Conservation (phyloP, 805 yeast species). For the Limtongozyma cylindracea region DNA sequence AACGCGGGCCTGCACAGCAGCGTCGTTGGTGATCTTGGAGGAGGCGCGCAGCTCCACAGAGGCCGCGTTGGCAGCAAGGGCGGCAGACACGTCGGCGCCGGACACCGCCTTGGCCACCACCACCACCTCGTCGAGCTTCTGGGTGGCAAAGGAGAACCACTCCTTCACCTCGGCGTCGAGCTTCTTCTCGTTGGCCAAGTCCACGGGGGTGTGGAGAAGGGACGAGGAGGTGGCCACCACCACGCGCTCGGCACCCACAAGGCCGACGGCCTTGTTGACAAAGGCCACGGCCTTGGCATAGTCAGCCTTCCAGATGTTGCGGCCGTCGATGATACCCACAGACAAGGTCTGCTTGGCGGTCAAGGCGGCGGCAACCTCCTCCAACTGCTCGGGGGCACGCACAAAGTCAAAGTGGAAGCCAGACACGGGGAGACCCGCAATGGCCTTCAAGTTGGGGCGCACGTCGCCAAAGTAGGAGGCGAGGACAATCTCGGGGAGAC, state of each 20-base stretch:
- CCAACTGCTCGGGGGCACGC: conserved; percentile 91
- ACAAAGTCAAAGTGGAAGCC: conserved; percentile 94
- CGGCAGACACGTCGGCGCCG: conserved; percentile 56
- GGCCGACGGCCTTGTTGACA: conserved; percentile 61
- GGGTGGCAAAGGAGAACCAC: conserved; percentile 97
- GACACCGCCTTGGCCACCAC: conserved; percentile 69
- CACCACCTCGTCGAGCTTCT: conserved; percentile 83
- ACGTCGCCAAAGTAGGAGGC: conserved; percentile 97
- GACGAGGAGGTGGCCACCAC: conserved; percentile 91
- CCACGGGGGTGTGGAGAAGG: conserved; percentile 95
- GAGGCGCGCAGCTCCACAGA: conserved; percentile 67
- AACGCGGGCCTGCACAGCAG: conserved; percentile 73
- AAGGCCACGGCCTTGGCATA: conserved; percentile 64
- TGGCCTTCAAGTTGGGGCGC: conserved; percentile 81
- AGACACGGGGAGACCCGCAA: conserved; percentile 76
- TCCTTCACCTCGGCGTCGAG: conserved; percentile 78
- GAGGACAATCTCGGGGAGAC: conserved; percentile 56
- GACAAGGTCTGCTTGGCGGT: conserved; percentile 57
- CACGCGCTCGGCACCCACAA: conserved; percentile 71
- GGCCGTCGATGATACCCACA: conserved; percentile 95
- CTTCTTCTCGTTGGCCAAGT: conserved; percentile 78
- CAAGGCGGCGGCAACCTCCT: conserved; percentile 46
- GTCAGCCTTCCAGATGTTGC: conserved; percentile 99
- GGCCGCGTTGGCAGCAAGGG: conserved; percentile 65
- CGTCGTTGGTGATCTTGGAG: conserved; percentile 78